These are phyloP conservation scores for Phoma sp. DNA, from an alignment of 2,329 filamentous ascomycete species.

Conservation along the genomic window DNA sequence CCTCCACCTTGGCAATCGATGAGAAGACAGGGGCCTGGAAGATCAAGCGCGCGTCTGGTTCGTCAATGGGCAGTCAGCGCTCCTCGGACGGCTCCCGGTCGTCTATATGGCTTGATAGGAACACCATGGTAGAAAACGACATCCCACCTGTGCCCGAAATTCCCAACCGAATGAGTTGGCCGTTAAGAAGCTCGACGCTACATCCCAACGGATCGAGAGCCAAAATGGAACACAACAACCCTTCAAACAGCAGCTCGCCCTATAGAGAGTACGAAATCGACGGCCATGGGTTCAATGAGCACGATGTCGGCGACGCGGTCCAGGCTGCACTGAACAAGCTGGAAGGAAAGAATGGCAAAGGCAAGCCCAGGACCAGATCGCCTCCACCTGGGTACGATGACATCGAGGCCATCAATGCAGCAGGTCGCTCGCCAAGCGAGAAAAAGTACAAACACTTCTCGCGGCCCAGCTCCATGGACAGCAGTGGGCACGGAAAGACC, in stretches of 20 bases:
- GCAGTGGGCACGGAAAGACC: background rate
- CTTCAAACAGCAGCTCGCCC: constrained; percentile 14
- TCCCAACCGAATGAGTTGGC: constrained; percentile 19
- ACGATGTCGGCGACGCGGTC: constrained; percentile 27
- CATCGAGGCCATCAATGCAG: constrained; percentile 5
- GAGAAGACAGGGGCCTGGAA: constrained; percentile 42
- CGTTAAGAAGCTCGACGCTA: constrained; percentile 2
- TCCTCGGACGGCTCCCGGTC: constrained; percentile 19
- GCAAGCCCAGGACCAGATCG: constrained; percentile 7
- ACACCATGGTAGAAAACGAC: constrained; percentile 20
- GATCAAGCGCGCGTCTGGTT: constrained; percentile 36
- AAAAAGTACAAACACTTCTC: constrained; percentile 15
- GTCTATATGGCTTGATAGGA: constrained; percentile 27
- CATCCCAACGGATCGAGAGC: constrained; percentile 14
- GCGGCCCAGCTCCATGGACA: constrained; percentile 2
- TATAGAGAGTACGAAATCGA: constrained; percentile 22
- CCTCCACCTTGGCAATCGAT: constrained; percentile 42
- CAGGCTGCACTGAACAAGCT: constrained; percentile 28
- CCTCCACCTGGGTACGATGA: constrained; percentile 11
- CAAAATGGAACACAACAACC: constrained; percentile 22
- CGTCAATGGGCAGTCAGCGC: constrained; percentile 18
- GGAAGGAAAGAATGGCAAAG: constrained; percentile 25
- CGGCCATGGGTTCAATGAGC: constrained; percentile 26
- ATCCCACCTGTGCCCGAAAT: constrained; percentile 37
- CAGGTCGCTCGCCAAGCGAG: constrained; percentile 5